Evolutionary conservation across 2,329 filamentous ascomycete species (phyloP), one percentile per base, ranked within the genome.

Genomic region (Chrysoporthe austroafricana): DNA sequence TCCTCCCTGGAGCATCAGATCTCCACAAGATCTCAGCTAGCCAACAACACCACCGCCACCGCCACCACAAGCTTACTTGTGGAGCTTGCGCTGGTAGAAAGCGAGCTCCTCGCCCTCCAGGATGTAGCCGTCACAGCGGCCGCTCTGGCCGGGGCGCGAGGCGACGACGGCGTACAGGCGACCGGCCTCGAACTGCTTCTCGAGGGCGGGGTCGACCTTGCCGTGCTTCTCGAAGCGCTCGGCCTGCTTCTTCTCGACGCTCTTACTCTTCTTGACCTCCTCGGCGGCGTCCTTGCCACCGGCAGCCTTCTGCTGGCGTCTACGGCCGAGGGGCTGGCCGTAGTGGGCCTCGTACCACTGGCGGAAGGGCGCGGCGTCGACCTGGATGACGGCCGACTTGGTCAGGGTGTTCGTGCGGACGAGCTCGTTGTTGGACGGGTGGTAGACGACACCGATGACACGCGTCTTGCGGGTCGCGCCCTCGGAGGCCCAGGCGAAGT

Each of bases 331-430:
- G 77, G 87, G 77, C 84, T 93, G 88, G 81, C 96, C 96, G 89
- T 99, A 99, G 91, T 99, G 96, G 76, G 96, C 93, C 90, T 99
- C 96, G 86, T 97, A 99, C 96, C 96, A 99, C 87, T 98, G 95
- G 83, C 96, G 90, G 93, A 99, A 99, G 76, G 96, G 96, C 73
- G 96, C 93, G 78, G 96, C 96, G 84, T 99, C 96, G 85, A 99
- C 87, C 89, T 99, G 96, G 83, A 99, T 93, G 80, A 99, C 93
- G 86, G 96, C 96, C 81, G 93, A 93, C 87, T 94, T 96, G 89
- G 96, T 99, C 83, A 99, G 90, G 87, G 96, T 98, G 91, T 99
- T 99, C 85, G 96, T 99, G 81, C 96, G 96, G 88, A 99, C 94
- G 77, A 99, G 90, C 88, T 99, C 96, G 93, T 99, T 99, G 94